These are phyloP conservation scores for Hygrophorus pudorinus DNA, from an alignment of 768 basidiomycete species.

Conservation along the genomic window DNA sequence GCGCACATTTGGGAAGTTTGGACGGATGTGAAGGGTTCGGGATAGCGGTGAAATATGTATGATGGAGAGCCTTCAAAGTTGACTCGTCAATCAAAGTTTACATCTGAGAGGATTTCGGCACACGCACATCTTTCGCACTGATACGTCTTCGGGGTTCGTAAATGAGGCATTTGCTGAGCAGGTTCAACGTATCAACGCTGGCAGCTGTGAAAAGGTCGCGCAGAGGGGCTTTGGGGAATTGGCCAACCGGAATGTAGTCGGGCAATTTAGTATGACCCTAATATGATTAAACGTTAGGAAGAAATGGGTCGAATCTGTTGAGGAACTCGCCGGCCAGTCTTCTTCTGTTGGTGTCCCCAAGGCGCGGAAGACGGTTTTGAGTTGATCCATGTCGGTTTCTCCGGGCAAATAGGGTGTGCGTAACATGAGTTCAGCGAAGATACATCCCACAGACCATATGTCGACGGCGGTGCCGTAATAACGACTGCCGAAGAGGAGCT, in stretches of 20 bases:
- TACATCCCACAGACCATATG: conserved; percentile 96
- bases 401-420: conserved; percentile 93
- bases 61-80: conserved; percentile 59
- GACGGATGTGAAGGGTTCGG: conserved; percentile 85
- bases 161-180: conserved; percentile 67
- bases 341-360: conserved; percentile 94
- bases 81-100: conserved; percentile 1
- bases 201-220: conserved; percentile 89
- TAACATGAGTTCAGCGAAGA: conserved; percentile 95
- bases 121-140: conserved; percentile 62
- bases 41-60: conserved; percentile 79
- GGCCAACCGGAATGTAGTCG: conserved; percentile 79
- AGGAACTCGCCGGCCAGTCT: conserved; percentile 80
- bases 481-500: conserved; percentile 83
- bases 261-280: conserved; percentile 89
- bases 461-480: conserved; percentile 91
- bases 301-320: background rate
- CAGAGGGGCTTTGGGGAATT: conserved; percentile 74
- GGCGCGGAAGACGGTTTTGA: conserved; percentile 90
- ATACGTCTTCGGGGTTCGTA: conserved; percentile 85
- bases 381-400: conserved; percentile 93
- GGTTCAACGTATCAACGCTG: conserved; percentile 72
- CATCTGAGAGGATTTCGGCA: background rate
- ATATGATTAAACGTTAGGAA: background rate
- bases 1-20: conserved; percentile 71